Conservation (phyloP, 805 yeast species). For the Pichia membranifaciens region DNA sequence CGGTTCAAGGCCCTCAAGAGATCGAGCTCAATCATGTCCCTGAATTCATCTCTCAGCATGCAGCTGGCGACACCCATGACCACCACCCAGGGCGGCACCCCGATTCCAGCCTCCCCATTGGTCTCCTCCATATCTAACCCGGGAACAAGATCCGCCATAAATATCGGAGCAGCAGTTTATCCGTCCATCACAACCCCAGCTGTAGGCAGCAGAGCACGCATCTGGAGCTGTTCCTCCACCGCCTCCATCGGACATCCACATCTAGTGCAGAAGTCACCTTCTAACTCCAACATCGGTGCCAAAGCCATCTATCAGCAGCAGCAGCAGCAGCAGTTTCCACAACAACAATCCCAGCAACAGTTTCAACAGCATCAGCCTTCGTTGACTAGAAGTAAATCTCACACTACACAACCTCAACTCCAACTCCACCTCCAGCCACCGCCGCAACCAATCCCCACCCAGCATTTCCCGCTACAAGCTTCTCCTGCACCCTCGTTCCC, state of each 20-base stretch:
- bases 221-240: constrained; percentile 8
- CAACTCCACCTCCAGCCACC: neutral
- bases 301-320: constrained; percentile 1
- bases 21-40: constrained; percentile 26
- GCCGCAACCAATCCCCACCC: neutral
- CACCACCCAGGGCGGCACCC: neutral
- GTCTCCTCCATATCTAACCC: neutral
- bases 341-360: constrained; percentile 6
- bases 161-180: neutral
- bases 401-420: neutral
- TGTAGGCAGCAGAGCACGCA: neutral
- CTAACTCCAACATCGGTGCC: neutral
- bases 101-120: constrained; percentile 5
- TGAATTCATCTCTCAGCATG: constrained; percentile 21
- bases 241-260: constrained; percentile 1
- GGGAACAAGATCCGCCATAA: neutral
- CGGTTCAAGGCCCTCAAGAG: constrained; percentile 25
- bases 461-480: neutral
- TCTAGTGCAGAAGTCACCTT: constrained; percentile 4
- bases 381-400: neutral
- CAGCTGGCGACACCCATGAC: constrained; percentile 18
- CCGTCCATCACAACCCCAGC: constrained; percentile 3
- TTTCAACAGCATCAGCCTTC: neutral
- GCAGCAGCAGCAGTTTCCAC: neutral
- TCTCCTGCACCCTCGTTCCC: neutral